Evolutionary conservation across 495 filamentous ascomycete species (phyloP).

Genomic region (Lepidopterella palustris): DNA sequence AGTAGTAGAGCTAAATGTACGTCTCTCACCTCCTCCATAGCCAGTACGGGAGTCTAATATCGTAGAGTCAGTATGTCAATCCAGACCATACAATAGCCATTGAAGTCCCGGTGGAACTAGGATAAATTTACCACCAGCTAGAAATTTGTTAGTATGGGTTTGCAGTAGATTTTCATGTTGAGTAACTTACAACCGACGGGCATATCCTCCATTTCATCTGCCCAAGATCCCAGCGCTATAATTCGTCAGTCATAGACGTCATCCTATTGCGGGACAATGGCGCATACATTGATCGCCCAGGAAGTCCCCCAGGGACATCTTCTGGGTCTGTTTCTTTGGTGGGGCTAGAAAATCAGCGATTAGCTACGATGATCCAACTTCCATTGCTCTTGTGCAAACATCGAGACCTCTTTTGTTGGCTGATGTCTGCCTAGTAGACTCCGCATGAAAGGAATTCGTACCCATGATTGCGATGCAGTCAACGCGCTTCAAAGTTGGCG

Average conservation of each 20-base stretch:
- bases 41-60: slow-evolving; percentile 27
- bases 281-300: slow-evolving; percentile 74
- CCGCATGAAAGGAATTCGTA: slow-evolving; percentile 30
- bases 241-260: slow-evolving; percentile 36
- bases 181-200: slow-evolving; percentile 59
- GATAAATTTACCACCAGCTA: slow-evolving; percentile 26
- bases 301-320: slow-evolving; percentile 91
- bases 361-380: slow-evolving; percentile 8
- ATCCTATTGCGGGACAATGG: slow-evolving; percentile 18
- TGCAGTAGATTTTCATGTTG: slow-evolving; percentile 9
- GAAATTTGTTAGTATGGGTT: slow-evolving; percentile 18
- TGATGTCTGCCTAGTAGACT: slow-evolving; percentile 9
- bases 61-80: not conserved
- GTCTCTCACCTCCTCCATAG: slow-evolving; percentile 44
- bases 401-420: not conserved
- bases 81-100: not conserved
- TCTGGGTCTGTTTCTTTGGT: slow-evolving; percentile 77
- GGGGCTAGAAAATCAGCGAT: slow-evolving; percentile 54
- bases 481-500: slow-evolving; percentile 29
- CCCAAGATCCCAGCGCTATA: slow-evolving; percentile 87
- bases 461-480: slow-evolving; percentile 39
- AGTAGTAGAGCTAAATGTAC: slow-evolving; percentile 40
- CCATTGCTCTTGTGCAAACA: too few species aligned
- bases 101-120: not conserved
- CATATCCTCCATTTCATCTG: slow-evolving; percentile 93